phyloP scores from a whole-genome alignment of 495 filamentous ascomycete genomes.

The Trichoderma virens region DNA sequence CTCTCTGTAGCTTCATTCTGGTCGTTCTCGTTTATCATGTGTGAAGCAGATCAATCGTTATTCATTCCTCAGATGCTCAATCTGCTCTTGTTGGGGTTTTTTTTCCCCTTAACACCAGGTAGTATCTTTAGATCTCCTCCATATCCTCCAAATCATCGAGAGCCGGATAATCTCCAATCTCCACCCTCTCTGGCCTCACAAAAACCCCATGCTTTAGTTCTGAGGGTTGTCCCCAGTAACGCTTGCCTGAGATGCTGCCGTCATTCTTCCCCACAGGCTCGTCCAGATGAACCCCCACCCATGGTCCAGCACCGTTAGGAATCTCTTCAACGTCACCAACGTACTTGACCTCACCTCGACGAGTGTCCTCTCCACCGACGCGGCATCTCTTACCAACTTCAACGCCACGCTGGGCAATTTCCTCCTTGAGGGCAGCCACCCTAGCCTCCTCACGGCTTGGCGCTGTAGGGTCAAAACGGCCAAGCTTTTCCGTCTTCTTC shows the following conservation, averaged over 20 bases:
- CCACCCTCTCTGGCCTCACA: slow-evolving; percentile 81
- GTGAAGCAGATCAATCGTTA: background rate
- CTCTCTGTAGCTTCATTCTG: background rate
- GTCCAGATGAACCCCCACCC: slow-evolving; percentile 80
- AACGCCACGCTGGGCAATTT: slow-evolving; percentile 62
- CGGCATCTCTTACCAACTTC: slow-evolving; percentile 55
- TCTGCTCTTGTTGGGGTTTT: background rate
- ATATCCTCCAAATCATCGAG: slow-evolving; percentile 72
- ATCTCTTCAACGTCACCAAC: slow-evolving; percentile 78
- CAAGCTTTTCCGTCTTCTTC: slow-evolving; percentile 87
- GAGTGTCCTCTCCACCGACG: slow-evolving; percentile 55
- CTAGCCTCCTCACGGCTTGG: slow-evolving; percentile 63
- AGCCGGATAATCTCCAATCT: slow-evolving; percentile 78
- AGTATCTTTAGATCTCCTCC: slow-evolving; percentile 62
- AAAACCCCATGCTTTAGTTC: slow-evolving; percentile 69
- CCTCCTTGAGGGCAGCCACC: slow-evolving; percentile 53
- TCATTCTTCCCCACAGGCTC: slow-evolving; percentile 89
- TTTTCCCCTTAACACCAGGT: too few species aligned
- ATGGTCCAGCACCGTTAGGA: slow-evolving; percentile 60
- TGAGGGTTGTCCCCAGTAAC: slow-evolving; percentile 65
- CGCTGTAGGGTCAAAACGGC: slow-evolving; percentile 86
- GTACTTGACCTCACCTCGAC: slow-evolving; percentile 76
- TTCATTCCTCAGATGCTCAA: background rate
- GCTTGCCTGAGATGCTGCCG: slow-evolving; percentile 66
- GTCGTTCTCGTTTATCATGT: background rate